A percentile compares a stretch with the other conserved stretches of the same genome.
Evolutionary conservation across 257 asterid species (phyloP).

Genomic region (Capsicum pubescens): DNA sequence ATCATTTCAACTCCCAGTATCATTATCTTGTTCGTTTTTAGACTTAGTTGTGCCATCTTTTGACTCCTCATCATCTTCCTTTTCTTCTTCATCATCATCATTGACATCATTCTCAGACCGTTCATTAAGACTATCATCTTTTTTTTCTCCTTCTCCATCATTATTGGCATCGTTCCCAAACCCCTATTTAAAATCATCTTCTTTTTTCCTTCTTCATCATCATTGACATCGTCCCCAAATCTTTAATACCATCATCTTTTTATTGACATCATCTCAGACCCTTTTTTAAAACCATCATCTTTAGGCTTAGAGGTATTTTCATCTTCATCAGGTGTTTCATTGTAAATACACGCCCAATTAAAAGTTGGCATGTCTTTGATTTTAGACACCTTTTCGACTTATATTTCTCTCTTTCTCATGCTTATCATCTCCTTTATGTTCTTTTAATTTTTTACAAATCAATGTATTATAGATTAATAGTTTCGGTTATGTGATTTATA

Average conservation of each 20-base stretch:
- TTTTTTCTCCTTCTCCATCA: too few relatives aligned
- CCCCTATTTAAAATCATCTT: too few relatives aligned
- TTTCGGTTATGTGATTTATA: background rate
- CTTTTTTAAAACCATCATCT: background rate
- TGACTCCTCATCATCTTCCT: too few relatives aligned
- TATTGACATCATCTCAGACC: background rate
- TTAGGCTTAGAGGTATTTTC: background rate
- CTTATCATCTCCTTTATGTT: background rate
- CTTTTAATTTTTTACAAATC: background rate
- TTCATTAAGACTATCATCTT: background rate
- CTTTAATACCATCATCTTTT: background rate
- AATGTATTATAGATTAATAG: background rate
- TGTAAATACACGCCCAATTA: background rate
- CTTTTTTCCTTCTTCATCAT: too few relatives aligned
- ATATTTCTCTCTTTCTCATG: background rate
- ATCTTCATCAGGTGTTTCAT: background rate
- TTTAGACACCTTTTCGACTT: background rate
- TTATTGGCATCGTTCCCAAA: too few relatives aligned
- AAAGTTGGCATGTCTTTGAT: background rate
- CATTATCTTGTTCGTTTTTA: too few relatives aligned
- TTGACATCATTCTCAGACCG: background rate
- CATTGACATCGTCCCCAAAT: background rate
- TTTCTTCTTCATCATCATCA: too few relatives aligned
- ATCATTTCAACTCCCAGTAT: background rate
- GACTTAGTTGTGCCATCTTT: background rate